Evolutionary conservation across 2,329 filamentous ascomycete genomes (phyloP), one percentile per base, ranked within the genome.

Genomic region (Cordyceps militaris): DNA sequence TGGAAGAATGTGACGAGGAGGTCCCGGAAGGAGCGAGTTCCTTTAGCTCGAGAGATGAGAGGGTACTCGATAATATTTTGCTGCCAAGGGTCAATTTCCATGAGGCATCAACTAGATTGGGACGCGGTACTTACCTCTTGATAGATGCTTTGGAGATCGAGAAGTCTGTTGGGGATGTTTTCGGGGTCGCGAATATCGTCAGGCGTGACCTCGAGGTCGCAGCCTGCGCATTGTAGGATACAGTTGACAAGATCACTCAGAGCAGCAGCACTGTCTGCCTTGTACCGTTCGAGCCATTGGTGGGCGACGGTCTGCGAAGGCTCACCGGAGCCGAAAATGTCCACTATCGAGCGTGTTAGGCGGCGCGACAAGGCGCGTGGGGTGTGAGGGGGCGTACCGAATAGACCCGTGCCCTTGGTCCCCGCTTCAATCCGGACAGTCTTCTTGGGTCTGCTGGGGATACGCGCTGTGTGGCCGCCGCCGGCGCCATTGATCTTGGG

Each of bases 161-260:
- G 79, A 47, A 99, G 76, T 67, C 85, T 86, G 66, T 85, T 86
- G 19, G 89, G 84, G 49, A 87, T 89, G 67, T 94, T 91, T 69
- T 99, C 94, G 8, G 91, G 85, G 69, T 99, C 93, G 63, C 87
- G 85, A 62, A 97, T 89, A 69, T 97, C 91, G 68, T 94, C 86
- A 40, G 83, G 81, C 10, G 86, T 88, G 56, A 99, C 83, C 63
- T 88, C 82, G 56, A 89, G 79, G 56, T 90, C 84, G 69, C 92
- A 96, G 30, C 94, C 94, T 19, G 92, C 85, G 61, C 89, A 82
- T 66, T 83, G 80, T 38, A 88, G 72, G 36, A 87, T 79, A 63
- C 84, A 86, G 70, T 87, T 88, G 64, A 88, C 79, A 56, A 88
- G 73, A 50, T 87, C 83, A 16, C 79, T 78, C 61, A 87, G 73